phyloP scores from a whole-genome alignment of 2,329 filamentous ascomycete species.

The Aspergillus floridensis region DNA sequence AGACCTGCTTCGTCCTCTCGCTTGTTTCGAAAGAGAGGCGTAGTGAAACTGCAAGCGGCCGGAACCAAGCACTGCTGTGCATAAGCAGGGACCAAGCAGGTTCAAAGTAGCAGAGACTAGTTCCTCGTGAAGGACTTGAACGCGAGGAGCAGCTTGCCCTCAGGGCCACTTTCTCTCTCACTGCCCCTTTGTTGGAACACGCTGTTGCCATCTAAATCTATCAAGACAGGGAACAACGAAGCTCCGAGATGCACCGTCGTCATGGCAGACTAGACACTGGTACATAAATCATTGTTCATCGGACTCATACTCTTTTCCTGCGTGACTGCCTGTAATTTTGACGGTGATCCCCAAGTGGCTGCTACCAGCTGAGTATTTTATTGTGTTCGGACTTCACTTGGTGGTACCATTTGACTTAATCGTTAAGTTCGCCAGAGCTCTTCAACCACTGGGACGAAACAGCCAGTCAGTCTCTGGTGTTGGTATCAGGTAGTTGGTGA shows the following conservation, averaged over 20 bases:
- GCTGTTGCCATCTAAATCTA: background rate
- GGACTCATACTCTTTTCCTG: no score
- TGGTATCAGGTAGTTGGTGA: slow-evolving; percentile 47
- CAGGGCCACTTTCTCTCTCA: no score
- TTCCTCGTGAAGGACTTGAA: no score
- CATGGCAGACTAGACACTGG: background rate
- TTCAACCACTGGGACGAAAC: slow-evolving; percentile 29
- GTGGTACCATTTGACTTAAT: background rate
- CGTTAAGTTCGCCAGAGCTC: background rate
- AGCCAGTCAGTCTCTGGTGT: slow-evolving; percentile 49
- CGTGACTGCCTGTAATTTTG: no score
- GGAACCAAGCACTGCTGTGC: no score
- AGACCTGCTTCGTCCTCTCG: background rate
- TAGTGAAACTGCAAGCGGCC: background rate
- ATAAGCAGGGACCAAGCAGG: no score
- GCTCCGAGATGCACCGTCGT: background rate
- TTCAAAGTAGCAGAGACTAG: no score
- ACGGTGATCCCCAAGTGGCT: background rate
- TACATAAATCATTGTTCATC: background rate
- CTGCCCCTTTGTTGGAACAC: no score
- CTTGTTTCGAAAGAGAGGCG: background rate
- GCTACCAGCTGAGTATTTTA: background rate
- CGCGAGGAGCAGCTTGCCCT: no score
- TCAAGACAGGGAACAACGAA: background rate
- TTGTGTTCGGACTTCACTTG: background rate